Base-by-base conservation (phyloP, 2,329 filamentous ascomycete genomes). In the Dryadomyces quercivorus region DNA sequence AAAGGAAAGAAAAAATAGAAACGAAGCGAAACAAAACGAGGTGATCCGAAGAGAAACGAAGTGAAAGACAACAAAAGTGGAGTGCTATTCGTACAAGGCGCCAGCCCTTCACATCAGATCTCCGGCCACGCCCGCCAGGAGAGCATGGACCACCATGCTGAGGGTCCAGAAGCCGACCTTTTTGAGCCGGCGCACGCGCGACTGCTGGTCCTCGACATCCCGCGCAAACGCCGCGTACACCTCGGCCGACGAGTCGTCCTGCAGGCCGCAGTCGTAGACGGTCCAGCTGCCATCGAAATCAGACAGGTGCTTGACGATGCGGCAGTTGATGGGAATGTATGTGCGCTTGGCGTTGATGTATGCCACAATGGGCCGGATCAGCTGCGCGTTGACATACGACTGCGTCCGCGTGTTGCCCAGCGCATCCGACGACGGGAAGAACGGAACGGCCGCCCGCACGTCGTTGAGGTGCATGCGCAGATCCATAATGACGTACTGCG, bases 211-310 rank as follows among this genome's bases (percentile, higher is more conserved):
- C 59, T 90, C 84, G 36, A 98, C 89, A 67, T 96, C 89, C 59
- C 83, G 82, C 42, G 90, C 90, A 69, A 98, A 97, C 0, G 93
- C 93, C 62, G 92, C 83, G 67, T 98, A 98, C 52, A 90, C 90
- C 77, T 96, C 93, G 59, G 86, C 88, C 7, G 87, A 92, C 58
- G 95, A 73, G 69, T 98, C 93, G 63, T 95, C 88, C 85, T 97
- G 89, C 53, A 98, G 73, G 1, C 90, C 91, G 63, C 87, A 93
- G 69, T 98, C 93, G 66, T 87, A 97, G 31, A 94, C 78, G 3
- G 91, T 92, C 93, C 93, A 97, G 61, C 86, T 88, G 38, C 93
- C 93, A 67, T 97, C 88, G 64, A 98, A 98, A 66, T 98, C 93
- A 56, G 79, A 79, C 18, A 84, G 79, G 7, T 84, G 82, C 73